Evolutionary conservation across 805 yeast species (phyloP), one percentile per base, ranked within the genome.

Genomic region (Jamesozyma jinghongensis): DNA sequence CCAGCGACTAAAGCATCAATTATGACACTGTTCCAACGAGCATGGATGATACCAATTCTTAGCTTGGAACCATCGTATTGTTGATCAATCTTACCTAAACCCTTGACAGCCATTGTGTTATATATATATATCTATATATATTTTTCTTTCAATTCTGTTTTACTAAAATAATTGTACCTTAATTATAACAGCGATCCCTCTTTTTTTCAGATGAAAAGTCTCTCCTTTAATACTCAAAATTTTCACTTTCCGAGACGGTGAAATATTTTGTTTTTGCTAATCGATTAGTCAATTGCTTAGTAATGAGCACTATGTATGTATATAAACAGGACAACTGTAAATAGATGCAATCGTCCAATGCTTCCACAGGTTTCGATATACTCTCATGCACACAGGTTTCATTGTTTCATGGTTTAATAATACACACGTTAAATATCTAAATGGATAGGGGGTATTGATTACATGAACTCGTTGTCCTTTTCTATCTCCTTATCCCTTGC

Each of bases 21-120:
- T 47, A 92, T 77, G 36, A 68, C 66, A 31, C 68, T 62, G 64
- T 92, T 92, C 98, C 98, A 92, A 63, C 98, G 83, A 13, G 98
- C 97, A 62, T 88, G 96, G 42, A 92, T 74, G 56, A 92, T 86
- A 28, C 90, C 96, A 40, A 92, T 70, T 52, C 81, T 74, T 48
- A 88, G 68, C 2, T 66, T 57, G 22, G 81, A 71, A 50, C 82
- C 94, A 58, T 82, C 80, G 61, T 82, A 82, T 40, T 59, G 51
- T 59, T 77, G 74, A 61, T 85, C 92, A 16, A 77, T 54, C 53
- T 75, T 65, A 26, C 95, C 95, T 52, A 86, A 68, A 51, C 95
- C 95, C 61, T 78, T 77, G 42, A 83, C 76, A 43, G 87, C 90
- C 90, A 81, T 81, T 50, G 20, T 64, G 12, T 18, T 4, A 20